Base-by-base conservation (phyloP, 768 basidiomycete genomes). In the Tulasnella sp. region DNA sequence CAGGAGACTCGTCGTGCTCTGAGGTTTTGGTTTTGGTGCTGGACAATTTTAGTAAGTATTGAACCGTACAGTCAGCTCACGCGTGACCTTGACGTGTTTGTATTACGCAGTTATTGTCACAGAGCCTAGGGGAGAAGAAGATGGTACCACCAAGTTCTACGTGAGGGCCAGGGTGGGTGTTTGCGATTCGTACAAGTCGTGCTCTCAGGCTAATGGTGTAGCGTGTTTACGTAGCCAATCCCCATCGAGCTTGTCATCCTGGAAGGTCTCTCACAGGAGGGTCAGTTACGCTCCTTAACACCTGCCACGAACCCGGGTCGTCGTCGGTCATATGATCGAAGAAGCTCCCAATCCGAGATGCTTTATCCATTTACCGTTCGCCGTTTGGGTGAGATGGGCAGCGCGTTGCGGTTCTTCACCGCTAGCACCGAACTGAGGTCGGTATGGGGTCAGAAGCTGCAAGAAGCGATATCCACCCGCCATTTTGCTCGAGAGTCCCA, bases 21-120 rank as follows among this genome's bases (percentile, higher is more conserved):
- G 92, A 97, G 70, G 76, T 94, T 5, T 87, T 84, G 62, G 85
- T 94, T 8, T 76, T 97, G 54, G 74, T 99, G 2, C 96, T 99
- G 65, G 96, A 99, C 70, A 92, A 98, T 66, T 99, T 96, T 65
- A 70, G 92, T 91, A 61, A 70, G 88, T 72, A 19, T 15, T 38
- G 12, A 25, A 12, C 15, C n/a, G 30, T 29, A 59, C 15, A 15
- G 53, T 22, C 48, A 41, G 12, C 50, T 54, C n/a, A 21, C 27
- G 21, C 27, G n/a, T 22, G 24, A 3, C 11, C n/a, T n/a, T 60
- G 53, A 54, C 30, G n/a, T 27, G 9, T 59, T 60, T 15, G n/a
- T 10, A 8, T 45, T 4, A n/a, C 25, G 11, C 59, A 92, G 92
- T 93, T 70, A 87, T 93, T 30, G 80, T 92, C 78, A 91, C 90